Conservation (phyloP, 2,329 filamentous ascomycete species). For the Fusarium drepaniforme region DNA sequence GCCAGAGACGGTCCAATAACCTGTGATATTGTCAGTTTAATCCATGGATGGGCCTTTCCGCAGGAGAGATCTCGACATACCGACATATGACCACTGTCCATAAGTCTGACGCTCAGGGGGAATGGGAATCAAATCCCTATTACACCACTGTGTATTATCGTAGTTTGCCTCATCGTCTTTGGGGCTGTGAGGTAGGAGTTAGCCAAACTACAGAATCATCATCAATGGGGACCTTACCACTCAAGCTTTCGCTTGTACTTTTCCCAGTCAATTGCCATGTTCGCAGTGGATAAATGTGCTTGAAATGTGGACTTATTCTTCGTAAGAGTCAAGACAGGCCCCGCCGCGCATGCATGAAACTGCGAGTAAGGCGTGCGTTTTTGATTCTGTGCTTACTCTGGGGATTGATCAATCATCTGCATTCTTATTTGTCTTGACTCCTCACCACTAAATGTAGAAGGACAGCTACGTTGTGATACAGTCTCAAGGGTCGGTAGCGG, state of each 20-base stretch:
- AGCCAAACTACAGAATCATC: not conserved
- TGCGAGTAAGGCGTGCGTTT: not conserved
- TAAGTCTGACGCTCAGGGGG: constrained; percentile 43
- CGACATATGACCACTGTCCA: constrained; percentile 42
- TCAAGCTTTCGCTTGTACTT: constrained; percentile 25
- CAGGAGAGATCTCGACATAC: constrained; percentile 16
- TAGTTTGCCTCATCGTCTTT: constrained; percentile 46
- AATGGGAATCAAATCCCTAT: constrained; percentile 48
- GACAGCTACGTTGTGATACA: not conserved
- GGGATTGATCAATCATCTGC: constrained; percentile 11
- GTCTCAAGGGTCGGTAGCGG: not conserved
- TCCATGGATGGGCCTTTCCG: not conserved
- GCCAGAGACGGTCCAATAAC: constrained; percentile 42
- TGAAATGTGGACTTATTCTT: not conserved
- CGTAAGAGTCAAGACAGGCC: not conserved
- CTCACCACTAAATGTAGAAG: not conserved
- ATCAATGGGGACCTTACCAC: constrained; percentile 8
- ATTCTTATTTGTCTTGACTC: constrained; percentile 20
- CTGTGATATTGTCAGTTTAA: not conserved
- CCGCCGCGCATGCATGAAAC: constrained; percentile 12
- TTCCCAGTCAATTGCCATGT: constrained; percentile 21
- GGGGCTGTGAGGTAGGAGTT: constrained; percentile 18
- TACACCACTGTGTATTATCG: constrained; percentile 49
- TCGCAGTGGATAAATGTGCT: not conserved
- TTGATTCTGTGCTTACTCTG: not conserved